Conservation (phyloP, 192 early-diverging fungal species). For the Coemansia sp. region DNA sequence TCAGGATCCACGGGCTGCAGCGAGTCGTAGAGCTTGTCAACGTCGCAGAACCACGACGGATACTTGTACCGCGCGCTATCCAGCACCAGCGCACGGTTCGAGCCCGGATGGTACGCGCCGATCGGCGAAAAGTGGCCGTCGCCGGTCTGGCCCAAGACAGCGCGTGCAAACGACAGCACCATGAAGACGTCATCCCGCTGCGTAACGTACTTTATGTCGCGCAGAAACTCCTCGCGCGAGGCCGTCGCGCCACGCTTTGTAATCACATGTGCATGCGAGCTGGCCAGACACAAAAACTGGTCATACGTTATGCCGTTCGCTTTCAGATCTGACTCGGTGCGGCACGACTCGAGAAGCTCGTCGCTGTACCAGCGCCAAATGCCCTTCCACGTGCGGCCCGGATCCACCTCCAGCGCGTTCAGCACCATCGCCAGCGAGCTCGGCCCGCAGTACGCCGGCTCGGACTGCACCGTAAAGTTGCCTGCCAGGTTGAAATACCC, state of each 20-base stretch:
- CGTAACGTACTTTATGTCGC: slow-evolving; percentile 68
- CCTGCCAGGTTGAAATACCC: slow-evolving; percentile 83
- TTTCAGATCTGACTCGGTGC: slow-evolving; percentile 68
- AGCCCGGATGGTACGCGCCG: slow-evolving; percentile 73
- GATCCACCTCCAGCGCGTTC: slow-evolving; percentile 91
- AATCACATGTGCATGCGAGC: slow-evolving; percentile 78
- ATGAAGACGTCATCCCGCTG: slow-evolving; percentile 75
- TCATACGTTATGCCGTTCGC: slow-evolving; percentile 85
- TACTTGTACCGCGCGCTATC: slow-evolving; percentile 93
- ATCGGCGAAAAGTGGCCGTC: slow-evolving; percentile 96
- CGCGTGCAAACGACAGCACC: slow-evolving; percentile 84
- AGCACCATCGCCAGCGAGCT: slow-evolving; percentile 91
- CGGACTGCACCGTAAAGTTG: slow-evolving; percentile 89
- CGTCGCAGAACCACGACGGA: slow-evolving; percentile 80
- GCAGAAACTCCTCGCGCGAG: slow-evolving; percentile 73
- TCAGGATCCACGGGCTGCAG: slow-evolving; percentile 79
- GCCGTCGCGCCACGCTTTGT: slow-evolving; percentile 68
- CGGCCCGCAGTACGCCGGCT: slow-evolving; percentile 88
- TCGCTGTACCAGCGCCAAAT: slow-evolving; percentile 89
- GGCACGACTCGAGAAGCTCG: slow-evolving; percentile 72
- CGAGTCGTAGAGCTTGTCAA: slow-evolving; percentile 73
- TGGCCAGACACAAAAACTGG: slow-evolving; percentile 88
- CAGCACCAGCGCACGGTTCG: slow-evolving; percentile 74
- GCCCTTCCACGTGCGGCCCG: slow-evolving; percentile 86
- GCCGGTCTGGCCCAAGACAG: slow-evolving; percentile 79